A percentile compares a stretch with the other conserved stretches of the same genome.
Conservation (phyloP, 2,329 filamentous ascomycete genomes). For the Fusarium fujikuroi region DNA sequence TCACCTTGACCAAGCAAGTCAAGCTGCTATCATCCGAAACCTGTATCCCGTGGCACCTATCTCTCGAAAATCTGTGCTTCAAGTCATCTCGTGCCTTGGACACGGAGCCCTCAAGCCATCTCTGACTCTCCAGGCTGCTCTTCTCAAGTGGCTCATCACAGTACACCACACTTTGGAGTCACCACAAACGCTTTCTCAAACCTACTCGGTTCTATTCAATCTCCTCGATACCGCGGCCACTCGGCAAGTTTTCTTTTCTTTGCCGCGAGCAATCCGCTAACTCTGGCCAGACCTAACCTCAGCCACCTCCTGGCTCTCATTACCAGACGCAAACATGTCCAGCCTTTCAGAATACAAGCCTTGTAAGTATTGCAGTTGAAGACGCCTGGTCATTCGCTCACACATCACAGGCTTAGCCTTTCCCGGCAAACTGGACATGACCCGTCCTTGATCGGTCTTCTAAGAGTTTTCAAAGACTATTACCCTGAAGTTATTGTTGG, state of each 20-base stretch:
- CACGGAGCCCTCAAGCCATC: constrained; percentile 81
- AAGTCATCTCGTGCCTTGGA: constrained; percentile 78
- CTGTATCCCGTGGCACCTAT: constrained; percentile 78
- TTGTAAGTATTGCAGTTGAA: constrained; percentile 60
- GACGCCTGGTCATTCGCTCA: not conserved
- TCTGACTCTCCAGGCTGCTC: constrained; percentile 73
- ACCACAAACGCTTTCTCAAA: constrained; percentile 69
- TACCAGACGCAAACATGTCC: constrained; percentile 83
- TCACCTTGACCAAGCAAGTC: constrained; percentile 79
- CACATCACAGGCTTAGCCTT: constrained; percentile 60
- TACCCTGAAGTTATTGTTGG: constrained; percentile 89
- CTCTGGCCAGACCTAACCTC: constrained; percentile 62
- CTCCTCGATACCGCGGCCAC: constrained; percentile 83
- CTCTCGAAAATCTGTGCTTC: constrained; percentile 68
- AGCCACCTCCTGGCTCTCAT: constrained; percentile 84
- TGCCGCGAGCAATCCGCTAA: constrained; percentile 22
- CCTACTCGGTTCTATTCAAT: constrained; percentile 83
- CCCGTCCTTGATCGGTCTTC: constrained; percentile 75
- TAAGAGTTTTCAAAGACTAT: constrained; percentile 89
- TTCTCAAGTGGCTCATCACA: constrained; percentile 83
- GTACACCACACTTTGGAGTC: constrained; percentile 77
- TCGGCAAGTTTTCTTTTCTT: constrained; percentile 59
- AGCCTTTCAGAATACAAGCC: constrained; percentile 83
- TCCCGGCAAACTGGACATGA: constrained; percentile 75
- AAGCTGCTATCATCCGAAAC: constrained; percentile 75